A percentile compares a stretch with the other conserved stretches of the same genome.
Evolutionary conservation across 495 filamentous ascomycete species (phyloP).

Genomic region (Corynascus novoguineensis): DNA sequence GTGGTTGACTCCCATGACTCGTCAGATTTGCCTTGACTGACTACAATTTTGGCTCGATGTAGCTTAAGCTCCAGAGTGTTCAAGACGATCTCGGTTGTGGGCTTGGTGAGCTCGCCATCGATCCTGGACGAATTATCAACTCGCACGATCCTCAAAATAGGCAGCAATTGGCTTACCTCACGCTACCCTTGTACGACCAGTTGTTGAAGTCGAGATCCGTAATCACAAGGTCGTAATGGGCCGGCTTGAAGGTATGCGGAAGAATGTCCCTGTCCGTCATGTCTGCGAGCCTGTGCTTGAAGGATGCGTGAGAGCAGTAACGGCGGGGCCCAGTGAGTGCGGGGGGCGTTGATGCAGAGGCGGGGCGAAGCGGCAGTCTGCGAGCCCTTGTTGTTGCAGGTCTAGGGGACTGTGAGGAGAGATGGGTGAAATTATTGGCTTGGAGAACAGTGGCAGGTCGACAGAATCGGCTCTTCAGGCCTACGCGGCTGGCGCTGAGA

Average conservation of each 20-base stretch:
- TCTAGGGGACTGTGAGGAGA: neutral
- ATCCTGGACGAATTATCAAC: constrained; percentile 35
- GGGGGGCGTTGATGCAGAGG: constrained; percentile 3
- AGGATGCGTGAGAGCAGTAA: constrained; percentile 19
- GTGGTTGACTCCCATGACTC: constrained; percentile 53
- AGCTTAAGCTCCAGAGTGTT: constrained; percentile 66
- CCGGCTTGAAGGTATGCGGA: constrained; percentile 65
- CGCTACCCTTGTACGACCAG: constrained; percentile 79
- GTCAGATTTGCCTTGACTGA: constrained; percentile 44
- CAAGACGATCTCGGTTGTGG: constrained; percentile 65
- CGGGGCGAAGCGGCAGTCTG: constrained; percentile 9
- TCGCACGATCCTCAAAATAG: neutral
- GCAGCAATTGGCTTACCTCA: constrained; percentile 46
- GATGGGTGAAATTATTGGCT: neutral
- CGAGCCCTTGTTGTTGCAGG: constrained; percentile 1
- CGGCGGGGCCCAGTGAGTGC: neutral
- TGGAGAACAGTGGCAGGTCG: neutral
- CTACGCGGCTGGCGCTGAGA: neutral
- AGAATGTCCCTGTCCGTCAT: constrained; percentile 52
- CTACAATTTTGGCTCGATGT: constrained; percentile 43
- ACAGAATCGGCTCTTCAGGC: neutral
- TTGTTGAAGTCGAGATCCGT: constrained; percentile 67
- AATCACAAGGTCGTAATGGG: constrained; percentile 79
- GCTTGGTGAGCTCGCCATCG: constrained; percentile 52
- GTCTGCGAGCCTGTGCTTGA: constrained; percentile 23